Conservation (phyloP, 2,329 filamentous ascomycete genomes). For the Paraphaeosphaeria minitans region DNA sequence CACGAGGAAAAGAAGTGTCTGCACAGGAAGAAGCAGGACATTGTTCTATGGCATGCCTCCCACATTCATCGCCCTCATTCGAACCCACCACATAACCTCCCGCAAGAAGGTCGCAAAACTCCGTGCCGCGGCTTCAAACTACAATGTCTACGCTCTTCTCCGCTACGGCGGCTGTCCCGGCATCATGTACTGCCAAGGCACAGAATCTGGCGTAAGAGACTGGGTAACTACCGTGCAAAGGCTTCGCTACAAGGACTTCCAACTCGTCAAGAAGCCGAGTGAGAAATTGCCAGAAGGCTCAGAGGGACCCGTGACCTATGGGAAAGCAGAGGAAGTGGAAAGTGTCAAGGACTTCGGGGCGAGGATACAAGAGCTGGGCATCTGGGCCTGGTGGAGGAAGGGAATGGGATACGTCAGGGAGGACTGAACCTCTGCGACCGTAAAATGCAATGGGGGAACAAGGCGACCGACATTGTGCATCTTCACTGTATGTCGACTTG, state of each 20-base stretch:
- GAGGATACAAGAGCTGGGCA: constrained; percentile 64
- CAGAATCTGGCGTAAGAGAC: constrained; percentile 59
- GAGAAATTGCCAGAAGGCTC: constrained; percentile 26
- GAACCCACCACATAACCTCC: constrained; percentile 81
- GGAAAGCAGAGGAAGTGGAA: constrained; percentile 61
- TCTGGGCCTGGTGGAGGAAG: constrained; percentile 69
- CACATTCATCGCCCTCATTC: constrained; percentile 66
- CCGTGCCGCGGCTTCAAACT: constrained; percentile 65
- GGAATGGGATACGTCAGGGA: constrained; percentile 64
- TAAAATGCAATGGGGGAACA: background rate
- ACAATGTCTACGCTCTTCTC: constrained; percentile 67
- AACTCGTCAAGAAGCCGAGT: constrained; percentile 63
- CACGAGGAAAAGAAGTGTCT: background rate
- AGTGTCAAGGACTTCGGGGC: constrained; percentile 68
- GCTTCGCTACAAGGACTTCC: constrained; percentile 74
- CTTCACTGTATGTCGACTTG: background rate
- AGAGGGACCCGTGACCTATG: constrained; percentile 19
- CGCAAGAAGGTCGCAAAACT: constrained; percentile 73
- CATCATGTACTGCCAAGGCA: constrained; percentile 77
- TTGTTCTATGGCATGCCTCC: constrained; percentile 26
- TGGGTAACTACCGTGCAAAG: constrained; percentile 70
- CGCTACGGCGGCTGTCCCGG: constrained; percentile 72
- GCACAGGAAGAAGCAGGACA: background rate
- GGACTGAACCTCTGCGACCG: constrained; percentile 5
- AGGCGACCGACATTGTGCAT: background rate